These are phyloP conservation scores for Tricholoma sp. DNA, from an alignment of 768 basidiomycete genomes.

Conservation along the genomic window DNA sequence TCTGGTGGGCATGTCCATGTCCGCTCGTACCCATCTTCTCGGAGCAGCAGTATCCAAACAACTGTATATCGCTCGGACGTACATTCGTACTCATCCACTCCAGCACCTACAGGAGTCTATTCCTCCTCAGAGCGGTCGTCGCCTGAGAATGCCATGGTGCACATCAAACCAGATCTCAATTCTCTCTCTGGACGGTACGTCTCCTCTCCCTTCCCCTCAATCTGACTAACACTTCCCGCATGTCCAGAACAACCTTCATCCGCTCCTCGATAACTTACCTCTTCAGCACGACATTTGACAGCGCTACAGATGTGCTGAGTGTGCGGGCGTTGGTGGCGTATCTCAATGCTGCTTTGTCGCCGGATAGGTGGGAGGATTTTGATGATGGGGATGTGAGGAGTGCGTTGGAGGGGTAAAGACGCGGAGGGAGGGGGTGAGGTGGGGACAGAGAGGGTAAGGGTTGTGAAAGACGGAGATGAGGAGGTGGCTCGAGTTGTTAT, in stretches of 20 bases:
- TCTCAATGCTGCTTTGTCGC: conserved; percentile 71
- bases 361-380: conserved; percentile 77
- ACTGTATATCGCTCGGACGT: not conserved
- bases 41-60: not conserved
- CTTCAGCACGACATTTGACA: conserved; percentile 62
- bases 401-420: conserved; percentile 40
- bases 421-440: conserved; percentile 43
- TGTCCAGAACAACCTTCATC: conserved; percentile 51
- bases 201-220: not conserved
- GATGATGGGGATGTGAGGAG: conserved; percentile 67
- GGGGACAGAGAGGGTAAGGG: conserved; percentile 53
- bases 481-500: not conserved
- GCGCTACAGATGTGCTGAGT: conserved; percentile 54
- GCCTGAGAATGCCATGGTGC: not conserved
- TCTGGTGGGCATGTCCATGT: not conserved
- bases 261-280: conserved; percentile 57
- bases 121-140: not conserved
- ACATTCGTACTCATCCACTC: conserved; percentile 19
- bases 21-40: not conserved
- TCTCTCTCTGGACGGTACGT: conserved; percentile 53
- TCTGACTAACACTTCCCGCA: conserved; percentile 5
- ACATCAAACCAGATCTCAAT: conserved; percentile 51
- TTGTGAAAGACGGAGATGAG: conserved; percentile 19
- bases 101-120: conserved; percentile 4
- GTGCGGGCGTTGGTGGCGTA: conserved; percentile 65